Evolutionary conservation across 345 rosid genomes (phyloP).

Genomic region (Raphanus raphanistrum): DNA sequence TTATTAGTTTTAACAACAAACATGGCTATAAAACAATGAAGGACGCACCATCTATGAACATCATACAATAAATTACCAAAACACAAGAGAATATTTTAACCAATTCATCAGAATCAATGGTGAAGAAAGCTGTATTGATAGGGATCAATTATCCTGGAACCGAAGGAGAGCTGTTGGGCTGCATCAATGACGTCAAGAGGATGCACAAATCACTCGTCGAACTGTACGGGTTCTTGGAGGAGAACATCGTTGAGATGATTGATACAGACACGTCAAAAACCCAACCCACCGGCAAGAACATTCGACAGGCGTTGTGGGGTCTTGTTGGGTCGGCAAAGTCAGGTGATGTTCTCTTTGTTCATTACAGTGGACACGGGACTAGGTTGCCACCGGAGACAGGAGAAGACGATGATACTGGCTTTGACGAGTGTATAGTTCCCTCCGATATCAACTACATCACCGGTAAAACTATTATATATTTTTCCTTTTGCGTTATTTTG

Average conservation of each 20-base stretch:
- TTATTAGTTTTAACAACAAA: not conserved
- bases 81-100: not conserved
- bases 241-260: conserved; percentile 59
- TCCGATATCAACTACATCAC: conserved; percentile 77
- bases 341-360: conserved; percentile 65
- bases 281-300: conserved; percentile 74
- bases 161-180: conserved; percentile 73
- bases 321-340: conserved; percentile 57
- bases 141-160: conserved; percentile 13
- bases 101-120: not conserved
- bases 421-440: conserved; percentile 85
- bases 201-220: conserved; percentile 54
- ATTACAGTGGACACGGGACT: conserved; percentile 89
- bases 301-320: conserved; percentile 49
- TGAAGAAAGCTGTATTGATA: conserved; percentile 10
- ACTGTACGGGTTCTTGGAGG: conserved; percentile 60
- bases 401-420: conserved; percentile 86
- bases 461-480: conserved; percentile 38
- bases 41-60: not conserved
- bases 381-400: conserved; percentile 89
- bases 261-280: conserved; percentile 59
- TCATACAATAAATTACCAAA: not conserved
- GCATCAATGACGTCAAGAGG: conserved; percentile 72
- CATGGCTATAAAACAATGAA: not conserved
- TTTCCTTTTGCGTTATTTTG: not conserved